Conservation (phyloP, 75 land plant species). For the Sequoia sempervirens region DNA sequence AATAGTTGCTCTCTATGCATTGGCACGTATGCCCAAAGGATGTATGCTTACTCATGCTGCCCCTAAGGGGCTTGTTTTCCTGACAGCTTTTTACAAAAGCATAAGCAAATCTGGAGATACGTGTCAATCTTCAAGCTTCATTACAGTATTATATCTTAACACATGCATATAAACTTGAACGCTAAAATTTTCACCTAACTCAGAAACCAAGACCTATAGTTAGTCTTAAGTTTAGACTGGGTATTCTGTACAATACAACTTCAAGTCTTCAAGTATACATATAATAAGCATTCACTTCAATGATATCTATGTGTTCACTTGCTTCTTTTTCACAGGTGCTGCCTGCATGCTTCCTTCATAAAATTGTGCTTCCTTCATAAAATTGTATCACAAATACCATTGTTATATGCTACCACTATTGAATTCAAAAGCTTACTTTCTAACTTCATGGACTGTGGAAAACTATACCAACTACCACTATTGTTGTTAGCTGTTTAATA, state of each 20-base stretch:
- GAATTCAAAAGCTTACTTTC: too few relatives aligned
- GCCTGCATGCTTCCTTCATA: too few relatives aligned
- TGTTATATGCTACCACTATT: too few relatives aligned
- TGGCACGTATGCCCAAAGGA: too few relatives aligned
- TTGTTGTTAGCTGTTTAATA: neutral
- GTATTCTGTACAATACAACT: neutral
- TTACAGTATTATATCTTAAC: neutral
- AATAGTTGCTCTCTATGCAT: neutral
- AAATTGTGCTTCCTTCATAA: neutral
- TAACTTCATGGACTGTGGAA: too few relatives aligned
- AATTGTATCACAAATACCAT: neutral
- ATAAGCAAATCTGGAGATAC: neutral
- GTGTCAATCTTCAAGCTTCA: neutral
- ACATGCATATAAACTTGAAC: neutral
- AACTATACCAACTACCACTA: too few relatives aligned
- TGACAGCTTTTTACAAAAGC: too few relatives aligned
- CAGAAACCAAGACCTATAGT: neutral
- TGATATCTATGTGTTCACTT: neutral
- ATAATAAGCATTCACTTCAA: too few relatives aligned
- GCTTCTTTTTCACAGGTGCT: neutral
- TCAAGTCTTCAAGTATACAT: too few relatives aligned
- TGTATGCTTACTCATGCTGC: neutral
- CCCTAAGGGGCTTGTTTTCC: neutral
- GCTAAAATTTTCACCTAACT: neutral
- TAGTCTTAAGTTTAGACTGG: neutral